phyloP scores from a whole-genome alignment of 139 green algal genomes.

The Coelastrella sp. region DNA sequence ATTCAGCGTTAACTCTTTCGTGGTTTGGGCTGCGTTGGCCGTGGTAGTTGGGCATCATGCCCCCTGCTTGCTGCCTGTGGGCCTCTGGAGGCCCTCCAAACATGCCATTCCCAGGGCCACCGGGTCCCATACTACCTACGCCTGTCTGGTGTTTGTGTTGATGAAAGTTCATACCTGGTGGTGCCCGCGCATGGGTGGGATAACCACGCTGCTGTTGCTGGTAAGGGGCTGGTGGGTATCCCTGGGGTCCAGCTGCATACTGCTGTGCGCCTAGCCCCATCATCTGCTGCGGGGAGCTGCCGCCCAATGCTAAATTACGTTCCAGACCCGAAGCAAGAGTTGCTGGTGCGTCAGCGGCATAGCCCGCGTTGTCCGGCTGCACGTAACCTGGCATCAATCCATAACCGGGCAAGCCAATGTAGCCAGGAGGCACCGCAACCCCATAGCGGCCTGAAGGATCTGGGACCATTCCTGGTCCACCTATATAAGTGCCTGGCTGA shows the following conservation, averaged over 20 bases:
- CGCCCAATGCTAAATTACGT: neutral
- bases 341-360: neutral
- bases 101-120: neutral
- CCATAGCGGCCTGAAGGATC: neutral
- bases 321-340: neutral
- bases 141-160: neutral
- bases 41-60: neutral
- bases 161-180: neutral
- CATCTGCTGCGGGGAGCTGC: neutral
- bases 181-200: neutral
- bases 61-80: neutral
- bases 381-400: neutral
- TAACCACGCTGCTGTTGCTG: conserved; percentile 1
- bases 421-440: neutral
- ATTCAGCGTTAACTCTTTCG: neutral
- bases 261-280: neutral
- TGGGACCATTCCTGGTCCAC: neutral
- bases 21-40: neutral
- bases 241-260: neutral
- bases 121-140: neutral
- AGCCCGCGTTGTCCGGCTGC: neutral
- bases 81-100: neutral
- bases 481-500: neutral
- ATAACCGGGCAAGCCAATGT: neutral
- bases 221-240: neutral